These are phyloP conservation scores for Venturia pyrina DNA, from an alignment of 2,329 filamentous ascomycete species.

Conservation along the genomic window DNA sequence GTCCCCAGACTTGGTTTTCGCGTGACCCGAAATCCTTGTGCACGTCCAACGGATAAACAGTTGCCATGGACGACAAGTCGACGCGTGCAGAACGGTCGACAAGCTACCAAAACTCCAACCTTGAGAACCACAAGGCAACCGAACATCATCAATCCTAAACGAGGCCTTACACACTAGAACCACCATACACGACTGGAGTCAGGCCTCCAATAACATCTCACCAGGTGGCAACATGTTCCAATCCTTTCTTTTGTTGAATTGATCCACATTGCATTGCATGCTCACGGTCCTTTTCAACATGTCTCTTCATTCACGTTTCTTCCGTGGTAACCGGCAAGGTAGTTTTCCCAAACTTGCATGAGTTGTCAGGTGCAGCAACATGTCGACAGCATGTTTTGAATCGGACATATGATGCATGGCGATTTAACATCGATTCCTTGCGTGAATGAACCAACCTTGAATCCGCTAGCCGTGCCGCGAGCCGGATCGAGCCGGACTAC, in stretches of 20 bases:
- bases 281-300: too few relatives aligned
- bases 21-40: neutral
- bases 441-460: neutral
- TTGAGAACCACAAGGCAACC: too few relatives aligned
- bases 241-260: too few relatives aligned
- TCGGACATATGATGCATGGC: neutral
- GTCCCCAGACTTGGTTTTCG: neutral
- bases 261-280: too few relatives aligned
- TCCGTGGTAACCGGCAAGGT: neutral
- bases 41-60: neutral
- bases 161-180: too few relatives aligned
- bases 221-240: too few relatives aligned
- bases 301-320: neutral
- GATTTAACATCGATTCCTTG: neutral
- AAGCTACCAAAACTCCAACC: too few relatives aligned
- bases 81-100: too few relatives aligned
- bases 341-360: neutral
- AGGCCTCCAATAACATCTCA: too few relatives aligned
- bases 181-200: too few relatives aligned
- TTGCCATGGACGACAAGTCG: too few relatives aligned
- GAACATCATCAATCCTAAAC: too few relatives aligned
- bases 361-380: neutral
- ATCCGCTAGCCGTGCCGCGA: neutral
- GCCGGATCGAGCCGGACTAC: neutral
- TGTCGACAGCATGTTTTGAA: neutral